Conservation (phyloP, 1,284 basidiomycete species). For the Peniophora sp. region DNA sequence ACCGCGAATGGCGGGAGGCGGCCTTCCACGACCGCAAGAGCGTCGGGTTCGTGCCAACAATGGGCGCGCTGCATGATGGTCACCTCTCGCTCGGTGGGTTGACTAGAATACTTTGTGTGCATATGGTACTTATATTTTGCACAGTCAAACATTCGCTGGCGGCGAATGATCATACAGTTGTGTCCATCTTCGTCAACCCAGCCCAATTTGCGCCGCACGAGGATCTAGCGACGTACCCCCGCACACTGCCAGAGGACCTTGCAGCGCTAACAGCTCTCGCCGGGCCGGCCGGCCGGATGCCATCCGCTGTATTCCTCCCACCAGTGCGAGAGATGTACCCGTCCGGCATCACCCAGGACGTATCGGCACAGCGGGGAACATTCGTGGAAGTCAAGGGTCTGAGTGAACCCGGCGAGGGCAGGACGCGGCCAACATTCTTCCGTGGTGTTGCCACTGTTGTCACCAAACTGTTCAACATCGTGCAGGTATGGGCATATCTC, state of each 20-base stretch:
- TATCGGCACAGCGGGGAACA: constrained; percentile 75
- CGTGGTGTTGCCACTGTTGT: constrained; percentile 94
- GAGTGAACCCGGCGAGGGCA: constrained; percentile 82
- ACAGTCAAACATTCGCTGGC: constrained; percentile 63
- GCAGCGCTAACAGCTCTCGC: constrained; percentile 33
- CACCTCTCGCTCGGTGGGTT: constrained; percentile 80
- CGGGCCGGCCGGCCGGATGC: constrained; percentile 25
- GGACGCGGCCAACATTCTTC: constrained; percentile 85
- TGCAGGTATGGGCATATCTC: constrained; percentile 50
- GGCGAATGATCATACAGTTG: constrained; percentile 81
- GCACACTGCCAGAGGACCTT: constrained; percentile 68
- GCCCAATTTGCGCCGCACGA: constrained; percentile 96
- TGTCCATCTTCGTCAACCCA: constrained; percentile 97
- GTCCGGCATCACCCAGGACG: constrained; percentile 76
- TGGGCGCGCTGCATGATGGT: constrained; percentile 95
- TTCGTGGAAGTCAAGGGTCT: constrained; percentile 90
- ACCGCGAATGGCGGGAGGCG: constrained; percentile 70
- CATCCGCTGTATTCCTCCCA: constrained; percentile 77
- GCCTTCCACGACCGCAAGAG: constrained; percentile 54
- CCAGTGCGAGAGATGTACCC: constrained; percentile 81
- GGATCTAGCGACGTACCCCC: constrained; percentile 87
- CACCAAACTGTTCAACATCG: constrained; percentile 89
- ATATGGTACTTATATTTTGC: constrained; percentile 5
- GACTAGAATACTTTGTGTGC: too few relatives aligned
- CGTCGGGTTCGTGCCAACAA: constrained; percentile 93